Evolutionary conservation across 2,329 filamentous ascomycete genomes (phyloP), one percentile per base, ranked within the genome.

Genomic region (Aschersonia sp.): DNA sequence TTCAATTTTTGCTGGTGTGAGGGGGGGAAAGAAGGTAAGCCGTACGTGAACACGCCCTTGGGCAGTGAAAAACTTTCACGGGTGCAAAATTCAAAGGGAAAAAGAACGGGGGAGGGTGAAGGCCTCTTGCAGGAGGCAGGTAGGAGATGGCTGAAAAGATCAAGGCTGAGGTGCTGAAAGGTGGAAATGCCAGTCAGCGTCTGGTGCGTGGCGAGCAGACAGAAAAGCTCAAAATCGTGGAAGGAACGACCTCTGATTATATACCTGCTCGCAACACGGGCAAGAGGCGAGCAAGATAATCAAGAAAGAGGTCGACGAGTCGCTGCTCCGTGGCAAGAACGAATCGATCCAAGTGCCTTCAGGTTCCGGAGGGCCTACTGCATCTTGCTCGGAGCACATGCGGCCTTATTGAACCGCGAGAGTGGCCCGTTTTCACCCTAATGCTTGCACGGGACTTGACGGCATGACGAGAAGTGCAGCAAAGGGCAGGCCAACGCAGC

Each of bases 391-490:
- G 46, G 35, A 31, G 44, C 10, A 32, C 31, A 51, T 45, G 44
- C 35, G 45, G 47, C 41, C 47, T 40, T 43, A 41, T 40, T 47
- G 41, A 45, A 32, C n/a, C 20, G 10, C 20, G 10, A 9, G 9
- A 28, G 12, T 12, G 6, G 35, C 2, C 9, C 40, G 9, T 5
- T 28, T n/a, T 20, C 40, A 38, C 45, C 47, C 42, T 28, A 40
- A 43, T 40, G 45, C 47, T 49, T 47, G 45, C 50, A 51, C 50
- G 47, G 45, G 50, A 47, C 43, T 43, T 45, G 50, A 45, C 35
- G 32, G 47, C 47, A 49, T 51, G 47, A 51, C 49, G 40, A 28
- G 43, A 38, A 3, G 30, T 9, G 30, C 35, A 5, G 40, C 20
- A 20, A 20, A 20, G 31, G 30, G 30, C n/a, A 38, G 5, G 32